Conservation (phyloP, 2,329 filamentous ascomycete species). For the Nannizzia gypsea region DNA sequence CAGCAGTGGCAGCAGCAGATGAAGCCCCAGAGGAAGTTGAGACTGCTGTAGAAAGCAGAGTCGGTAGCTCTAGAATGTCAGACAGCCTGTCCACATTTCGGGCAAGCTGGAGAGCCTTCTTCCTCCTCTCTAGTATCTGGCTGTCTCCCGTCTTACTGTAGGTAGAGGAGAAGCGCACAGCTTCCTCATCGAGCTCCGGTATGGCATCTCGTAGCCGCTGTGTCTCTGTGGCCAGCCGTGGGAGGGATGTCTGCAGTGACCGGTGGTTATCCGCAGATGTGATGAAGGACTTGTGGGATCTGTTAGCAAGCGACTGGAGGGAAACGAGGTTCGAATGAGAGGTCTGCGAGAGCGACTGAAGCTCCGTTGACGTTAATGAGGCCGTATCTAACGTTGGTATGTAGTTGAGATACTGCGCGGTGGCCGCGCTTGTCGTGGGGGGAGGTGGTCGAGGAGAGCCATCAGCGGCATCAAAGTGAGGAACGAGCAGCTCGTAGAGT, state of each 20-base stretch:
- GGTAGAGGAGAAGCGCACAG: conserved; percentile 66
- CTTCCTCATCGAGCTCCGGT: conserved; percentile 65
- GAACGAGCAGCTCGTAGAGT: conserved; percentile 60
- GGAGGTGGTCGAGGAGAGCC: conserved; percentile 27
- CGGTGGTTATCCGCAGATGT: conserved; percentile 65
- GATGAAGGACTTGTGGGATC: conserved; percentile 76
- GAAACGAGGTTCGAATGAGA: conserved; percentile 71
- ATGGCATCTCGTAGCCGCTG: conserved; percentile 58
- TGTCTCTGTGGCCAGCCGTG: conserved; percentile 53
- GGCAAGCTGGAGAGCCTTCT: conserved; percentile 67
- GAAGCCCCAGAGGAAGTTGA: conserved; percentile 30
- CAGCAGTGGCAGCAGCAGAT: conserved; percentile 11
- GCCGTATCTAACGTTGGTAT: conserved; percentile 66
- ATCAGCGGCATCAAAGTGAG: conserved; percentile 43
- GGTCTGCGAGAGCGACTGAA: conserved; percentile 64
- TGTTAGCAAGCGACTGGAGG: conserved; percentile 77
- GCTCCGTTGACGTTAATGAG: conserved; percentile 62
- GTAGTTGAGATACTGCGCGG: conserved; percentile 60
- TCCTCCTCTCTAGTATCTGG: conserved; percentile 58
- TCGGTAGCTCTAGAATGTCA: conserved; percentile 82
- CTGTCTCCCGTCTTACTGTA: conserved; percentile 65
- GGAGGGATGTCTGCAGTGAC: conserved; percentile 61
- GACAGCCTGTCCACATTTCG: conserved; percentile 81
- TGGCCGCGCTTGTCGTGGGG: conserved; percentile 28
- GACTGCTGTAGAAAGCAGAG: conserved; percentile 64